phyloP scores from a whole-genome alignment of 768 basidiomycete species.

The Lactarius sp. region DNA sequence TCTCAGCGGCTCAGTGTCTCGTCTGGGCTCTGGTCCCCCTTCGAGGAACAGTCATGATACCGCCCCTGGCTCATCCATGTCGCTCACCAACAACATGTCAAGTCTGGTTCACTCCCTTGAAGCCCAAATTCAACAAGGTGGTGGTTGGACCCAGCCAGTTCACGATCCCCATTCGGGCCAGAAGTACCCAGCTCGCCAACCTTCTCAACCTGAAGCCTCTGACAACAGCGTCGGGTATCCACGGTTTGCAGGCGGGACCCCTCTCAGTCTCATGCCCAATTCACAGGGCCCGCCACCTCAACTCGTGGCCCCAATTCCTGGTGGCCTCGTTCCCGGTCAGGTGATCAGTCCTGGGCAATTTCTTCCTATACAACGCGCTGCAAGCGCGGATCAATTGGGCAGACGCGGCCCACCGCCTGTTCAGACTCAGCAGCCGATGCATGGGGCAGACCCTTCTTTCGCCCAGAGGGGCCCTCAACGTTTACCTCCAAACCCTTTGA shows the following conservation, averaged over 20 bases:
- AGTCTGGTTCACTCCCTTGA: conserved; percentile 30
- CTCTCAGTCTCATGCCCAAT: background rate
- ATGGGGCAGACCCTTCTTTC: background rate
- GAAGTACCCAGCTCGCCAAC: conserved; percentile 27
- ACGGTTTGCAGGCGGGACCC: background rate
- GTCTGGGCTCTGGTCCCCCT: conserved; percentile 10
- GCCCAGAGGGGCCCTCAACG: conserved; percentile 3
- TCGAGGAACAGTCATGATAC: conserved; percentile 20
- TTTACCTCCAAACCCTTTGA: conserved; percentile 2
- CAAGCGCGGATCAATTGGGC: conserved; percentile 14
- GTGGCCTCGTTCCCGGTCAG: conserved; percentile 7
- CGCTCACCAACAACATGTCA: conserved; percentile 26
- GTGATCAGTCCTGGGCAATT: conserved; percentile 23
- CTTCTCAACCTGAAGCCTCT: conserved; percentile 25
- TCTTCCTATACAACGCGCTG: conserved; percentile 22
- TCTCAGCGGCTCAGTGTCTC: background rate
- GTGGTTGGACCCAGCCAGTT: conserved; percentile 22
- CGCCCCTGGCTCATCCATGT: background rate
- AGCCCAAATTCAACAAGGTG: conserved; percentile 32
- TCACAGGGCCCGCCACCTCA: background rate
- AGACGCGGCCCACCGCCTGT: conserved; percentile 15
- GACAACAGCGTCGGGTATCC: background rate
- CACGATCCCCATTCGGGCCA: conserved; percentile 26
- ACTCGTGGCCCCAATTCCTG: conserved; percentile 6
- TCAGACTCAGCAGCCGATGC: conserved; percentile 7